Evolutionary conservation across 2,329 filamentous ascomycete genomes (phyloP), one percentile per base, ranked within the genome.

Genomic region (Cercospora canescens): DNA sequence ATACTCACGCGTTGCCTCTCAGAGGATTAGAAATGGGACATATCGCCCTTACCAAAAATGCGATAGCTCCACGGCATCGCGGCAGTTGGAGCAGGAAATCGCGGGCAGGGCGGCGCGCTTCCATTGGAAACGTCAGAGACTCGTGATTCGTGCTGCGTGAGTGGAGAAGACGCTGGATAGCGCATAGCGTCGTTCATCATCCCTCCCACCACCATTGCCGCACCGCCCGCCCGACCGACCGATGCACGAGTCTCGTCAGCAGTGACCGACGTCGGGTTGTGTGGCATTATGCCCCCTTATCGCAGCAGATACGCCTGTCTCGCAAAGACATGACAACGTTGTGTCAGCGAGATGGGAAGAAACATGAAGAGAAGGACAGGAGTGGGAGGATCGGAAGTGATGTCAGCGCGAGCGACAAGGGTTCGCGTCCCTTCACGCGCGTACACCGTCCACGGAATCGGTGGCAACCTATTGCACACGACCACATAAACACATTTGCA

Each of bases 31-130:
- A 56, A 56, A 56, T 56, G 16, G 4, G 45, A 24, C 12, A 50
- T 48, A 48, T 28, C 24, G 45, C 26, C 45, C 26, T 28, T 50
- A n/a, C 41, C n/a, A 8, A 28, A 50, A 28, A n/a, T 28, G 24
- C 45, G 45, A 56, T 56, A 56, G 52, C 52, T 56, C 28, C 52
- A 56, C 52, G 52, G 52, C 52, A 56, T 56, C 30, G 18, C 52
- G 52, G 52, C 52, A 56, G 16, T 18, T 24, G 14, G 32, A 34
- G 28, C 9, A 32, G 52, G 52, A 32, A 32, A 56, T 35, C 8
- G 28, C 52, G 52, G 52, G 52, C 52, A 24, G 8, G 11, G 52
- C 52, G 52, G 52, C 52, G 52, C 52, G 16, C 26, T 32, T 21
- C 52, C 52, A 18, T 32, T 35, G 52, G 8, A 56, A 56, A 56